phyloP scores from a whole-genome alignment of 345 rosid genomes.

The Eucalyptus leucophloia region DNA sequence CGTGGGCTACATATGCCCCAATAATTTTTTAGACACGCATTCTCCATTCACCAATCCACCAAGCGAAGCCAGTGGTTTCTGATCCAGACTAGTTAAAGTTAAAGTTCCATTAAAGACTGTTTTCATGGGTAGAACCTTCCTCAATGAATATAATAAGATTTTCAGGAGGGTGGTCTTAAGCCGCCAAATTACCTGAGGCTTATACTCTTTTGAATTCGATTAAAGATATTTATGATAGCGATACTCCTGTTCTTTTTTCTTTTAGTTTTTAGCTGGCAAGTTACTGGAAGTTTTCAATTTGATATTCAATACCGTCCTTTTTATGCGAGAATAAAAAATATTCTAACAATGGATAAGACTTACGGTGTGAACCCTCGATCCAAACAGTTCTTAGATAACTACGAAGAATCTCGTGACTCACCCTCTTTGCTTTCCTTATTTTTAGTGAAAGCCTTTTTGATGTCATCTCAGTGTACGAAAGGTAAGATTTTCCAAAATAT shows the following conservation, averaged over 20 bases:
- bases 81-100: background rate
- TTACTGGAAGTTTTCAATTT: background rate
- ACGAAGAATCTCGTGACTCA: background rate
- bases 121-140: background rate
- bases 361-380: background rate
- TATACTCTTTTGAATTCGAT: background rate
- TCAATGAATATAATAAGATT: background rate
- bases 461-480: background rate
- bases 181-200: background rate
- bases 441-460: background rate
- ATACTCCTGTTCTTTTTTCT: background rate
- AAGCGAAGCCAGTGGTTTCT: background rate
- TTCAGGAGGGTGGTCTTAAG: background rate
- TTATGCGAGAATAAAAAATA: background rate
- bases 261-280: background rate
- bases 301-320: background rate
- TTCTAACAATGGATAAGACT: background rate
- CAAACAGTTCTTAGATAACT: background rate
- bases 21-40: background rate
- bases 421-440: background rate
- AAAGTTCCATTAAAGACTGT: background rate
- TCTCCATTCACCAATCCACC: background rate
- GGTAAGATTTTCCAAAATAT: background rate
- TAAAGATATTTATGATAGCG: background rate
- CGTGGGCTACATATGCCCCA: background rate